Base-by-base conservation (phyloP, 768 basidiomycete species). In the Fomitopsis pulvina region DNA sequence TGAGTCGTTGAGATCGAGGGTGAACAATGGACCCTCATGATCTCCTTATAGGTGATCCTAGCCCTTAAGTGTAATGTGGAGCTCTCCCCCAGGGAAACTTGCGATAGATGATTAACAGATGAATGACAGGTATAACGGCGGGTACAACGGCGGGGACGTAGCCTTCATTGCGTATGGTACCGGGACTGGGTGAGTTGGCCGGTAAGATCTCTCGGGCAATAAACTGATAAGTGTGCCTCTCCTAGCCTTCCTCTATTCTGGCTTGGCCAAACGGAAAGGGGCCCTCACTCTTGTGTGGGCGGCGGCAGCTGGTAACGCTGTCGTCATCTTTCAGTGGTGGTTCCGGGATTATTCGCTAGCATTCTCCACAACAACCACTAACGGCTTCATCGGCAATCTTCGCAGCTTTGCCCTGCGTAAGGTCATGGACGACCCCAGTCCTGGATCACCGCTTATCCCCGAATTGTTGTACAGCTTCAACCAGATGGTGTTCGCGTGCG, bases 401-500 rank as follows among this genome's bases (percentile, higher is more conserved):
- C 72, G 72, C 30, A 80, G 89, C 67, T 87, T 93, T 57, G 89
- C 86, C 20, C 71, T 94, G 38, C 73, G 78, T 47, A 71, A 81
- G 50, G 91, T 92, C 25, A 74, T 86, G 50, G 83, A 68, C 25
- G 70, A 78, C 12, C 84, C 87, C 0, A 87, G 87, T 9, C 84
- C 86, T 11, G 92, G 87, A 12, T 87, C 87, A 0, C 81, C 84
- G 34, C 75, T 89, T 37, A 80, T 94, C 50, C 92, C 92, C 8
- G 83, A 83, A 48, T 71, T 93, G 42, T 73, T 94, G 26, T 94
- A 88, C 71, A 81, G 79, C 57, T 85, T 92, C 67, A 92, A 87
- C 71, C 87, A 89, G 63, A 85, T 87, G 83, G 86, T 87, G 67
- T 91, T 88, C 62, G 86, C 82, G 20, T 85, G 83, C 48, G 87